phyloP scores from a whole-genome alignment of 768 basidiomycete species.

The Auricularia cornea region DNA sequence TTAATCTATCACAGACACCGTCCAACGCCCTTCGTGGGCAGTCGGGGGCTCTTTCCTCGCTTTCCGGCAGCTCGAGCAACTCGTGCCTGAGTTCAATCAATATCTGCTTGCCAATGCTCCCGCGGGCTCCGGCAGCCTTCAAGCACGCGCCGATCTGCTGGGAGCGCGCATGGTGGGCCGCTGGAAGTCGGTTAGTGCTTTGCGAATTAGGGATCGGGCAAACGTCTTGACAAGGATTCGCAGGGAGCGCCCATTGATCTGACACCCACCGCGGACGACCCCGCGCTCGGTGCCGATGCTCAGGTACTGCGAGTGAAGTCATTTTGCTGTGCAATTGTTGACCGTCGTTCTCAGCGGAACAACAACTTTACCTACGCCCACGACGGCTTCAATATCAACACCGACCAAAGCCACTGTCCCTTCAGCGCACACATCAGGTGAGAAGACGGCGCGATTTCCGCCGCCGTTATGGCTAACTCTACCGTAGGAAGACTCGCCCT shows the following conservation, averaged over 20 bases:
- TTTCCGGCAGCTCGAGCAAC: slow-evolving; percentile 7
- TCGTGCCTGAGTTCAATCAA: slow-evolving; percentile 6
- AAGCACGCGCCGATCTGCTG: neutral
- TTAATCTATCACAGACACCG: slow-evolving; percentile 1
- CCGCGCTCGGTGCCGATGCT: neutral
- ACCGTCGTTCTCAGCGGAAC: neutral
- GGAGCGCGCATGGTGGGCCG: slow-evolving; percentile 5
- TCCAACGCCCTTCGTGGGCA: slow-evolving; percentile 17
- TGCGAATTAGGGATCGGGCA: neutral
- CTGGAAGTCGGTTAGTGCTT: slow-evolving; percentile 4
- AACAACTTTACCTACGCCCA: slow-evolving; percentile 1
- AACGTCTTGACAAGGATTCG: neutral
- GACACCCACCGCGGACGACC: slow-evolving; percentile 1
- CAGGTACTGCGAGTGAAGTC: neutral
- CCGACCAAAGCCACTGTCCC: slow-evolving; percentile 1
- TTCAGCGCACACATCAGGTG: slow-evolving; percentile 2
- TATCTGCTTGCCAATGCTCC: slow-evolving; percentile 2
- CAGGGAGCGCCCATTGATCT: slow-evolving; percentile 3
- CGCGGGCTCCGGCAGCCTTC: neutral
- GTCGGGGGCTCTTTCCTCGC: slow-evolving; percentile 6
- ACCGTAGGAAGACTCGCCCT: neutral
- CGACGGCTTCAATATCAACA: neutral
- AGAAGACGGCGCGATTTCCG: no score
- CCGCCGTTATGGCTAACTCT: no score
- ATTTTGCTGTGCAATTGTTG: neutral